Evolutionary conservation across 2,329 filamentous ascomycete genomes (phyloP), one percentile per base, ranked within the genome.

Genomic region (Alternaria gansuensis): DNA sequence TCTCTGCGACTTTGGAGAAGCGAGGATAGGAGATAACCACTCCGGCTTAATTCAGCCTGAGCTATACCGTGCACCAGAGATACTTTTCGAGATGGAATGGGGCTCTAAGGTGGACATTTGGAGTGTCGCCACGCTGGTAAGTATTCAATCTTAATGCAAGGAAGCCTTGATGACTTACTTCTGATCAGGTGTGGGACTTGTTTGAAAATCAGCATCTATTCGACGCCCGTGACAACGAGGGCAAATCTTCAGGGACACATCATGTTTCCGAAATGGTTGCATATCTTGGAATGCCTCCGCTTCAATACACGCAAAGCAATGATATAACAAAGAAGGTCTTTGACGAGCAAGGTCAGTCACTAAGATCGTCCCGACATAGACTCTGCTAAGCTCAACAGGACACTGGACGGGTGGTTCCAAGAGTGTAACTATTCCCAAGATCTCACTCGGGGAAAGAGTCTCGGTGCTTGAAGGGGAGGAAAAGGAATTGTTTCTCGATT

Each of bases 41-140:
- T 63, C 53, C 2, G 70, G 73, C 54, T 60, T 74, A 34, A 67
- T 75, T 36, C 76, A 77, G 71, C 78, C 78, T 21, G 64, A 78
- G 51, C 57, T 76, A n/a, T 80, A 80, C 60, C 68, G 77, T 36
- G 73, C 78, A 23, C 78, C 78, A 11, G 78, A 81, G 62, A 70
- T 79, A 31, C 64, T 80, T 33, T 68, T 80, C 14, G 70, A 71
- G 10, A 74, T 76, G 55, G 62, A 67, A 5, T 81, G 78, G 78
- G 67, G 67, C 45, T 77, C 74, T 51, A 68, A 66, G 5, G 66
- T 78, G 3, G 79, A 81, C 59, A 73, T 79, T 40, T 81, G 78
- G 78, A 75, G 69, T 56, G 67, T 80, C 33, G 78, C 70, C 6
- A 69, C 72, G 57, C 71, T 76, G 62, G 76, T 79, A 65, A 66